These are phyloP conservation scores for Croton laevigatus DNA, from an alignment of 441 rosid genomes.

Conservation along the genomic window DNA sequence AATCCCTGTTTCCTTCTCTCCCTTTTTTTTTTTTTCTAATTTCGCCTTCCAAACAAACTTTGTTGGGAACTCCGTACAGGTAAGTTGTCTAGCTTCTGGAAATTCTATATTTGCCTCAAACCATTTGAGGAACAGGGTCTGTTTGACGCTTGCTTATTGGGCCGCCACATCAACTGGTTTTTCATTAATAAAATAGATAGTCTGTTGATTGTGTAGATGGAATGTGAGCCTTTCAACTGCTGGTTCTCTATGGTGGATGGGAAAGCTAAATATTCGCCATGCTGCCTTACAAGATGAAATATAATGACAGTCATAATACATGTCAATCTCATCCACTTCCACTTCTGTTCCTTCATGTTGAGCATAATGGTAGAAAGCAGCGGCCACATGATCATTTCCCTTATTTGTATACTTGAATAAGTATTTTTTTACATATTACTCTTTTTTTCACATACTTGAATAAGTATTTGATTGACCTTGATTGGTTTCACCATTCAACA, in stretches of 20 bases:
- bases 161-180: not conserved
- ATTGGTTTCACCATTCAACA: not conserved
- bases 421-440: no score
- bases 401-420: conserved; percentile 9
- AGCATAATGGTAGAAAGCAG: not conserved
- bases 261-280: not conserved
- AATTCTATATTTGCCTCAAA: not conserved
- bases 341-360: conserved; percentile 1
- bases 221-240: not conserved
- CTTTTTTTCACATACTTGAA: no score
- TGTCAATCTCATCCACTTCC: not conserved
- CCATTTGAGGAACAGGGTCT: not conserved
- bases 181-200: not conserved
- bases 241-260: not conserved
- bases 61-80: not conserved
- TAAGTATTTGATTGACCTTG: not conserved
- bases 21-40: no score
- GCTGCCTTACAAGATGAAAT: not conserved
- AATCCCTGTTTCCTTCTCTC: no score
- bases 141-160: not conserved
- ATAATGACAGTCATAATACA: not conserved
- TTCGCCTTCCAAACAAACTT: conserved; percentile 6
- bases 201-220: not conserved
- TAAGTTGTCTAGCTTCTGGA: not conserved
- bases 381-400: not conserved